These are phyloP conservation scores for Stemphylium beticola DNA, from an alignment of 2,329 filamentous ascomycete genomes.

Conservation along the genomic window DNA sequence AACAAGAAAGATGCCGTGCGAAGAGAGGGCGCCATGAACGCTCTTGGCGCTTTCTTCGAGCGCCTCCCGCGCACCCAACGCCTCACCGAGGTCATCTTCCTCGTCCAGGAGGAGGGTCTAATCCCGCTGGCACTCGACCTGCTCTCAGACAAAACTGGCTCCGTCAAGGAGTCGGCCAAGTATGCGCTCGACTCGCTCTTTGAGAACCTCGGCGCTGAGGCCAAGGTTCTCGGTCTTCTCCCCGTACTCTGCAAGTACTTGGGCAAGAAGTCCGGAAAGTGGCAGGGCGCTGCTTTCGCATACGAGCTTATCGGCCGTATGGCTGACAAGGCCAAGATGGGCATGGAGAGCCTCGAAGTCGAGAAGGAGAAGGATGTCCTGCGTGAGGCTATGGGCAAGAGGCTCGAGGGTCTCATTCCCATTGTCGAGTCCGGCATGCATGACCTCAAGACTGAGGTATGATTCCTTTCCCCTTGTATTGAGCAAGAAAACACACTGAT, in stretches of 20 bases:
- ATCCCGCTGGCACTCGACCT: constrained; percentile 79
- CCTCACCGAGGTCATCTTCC: constrained; percentile 78
- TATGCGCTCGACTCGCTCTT: constrained; percentile 94
- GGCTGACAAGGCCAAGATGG: constrained; percentile 92
- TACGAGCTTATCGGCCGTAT: constrained; percentile 86
- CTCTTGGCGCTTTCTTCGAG: constrained; percentile 92
- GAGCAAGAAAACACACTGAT: constrained; percentile 18
- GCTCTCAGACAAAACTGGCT: constrained; percentile 85
- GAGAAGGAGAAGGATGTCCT: constrained; percentile 88
- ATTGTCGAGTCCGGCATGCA: constrained; percentile 94
- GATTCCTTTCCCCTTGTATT: constrained; percentile 48
- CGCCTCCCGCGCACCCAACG: constrained; percentile 79
- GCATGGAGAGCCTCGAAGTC: constrained; percentile 81
- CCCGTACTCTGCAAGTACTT: constrained; percentile 79
- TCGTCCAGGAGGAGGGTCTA: constrained; percentile 79
- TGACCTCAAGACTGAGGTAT: constrained; percentile 81
- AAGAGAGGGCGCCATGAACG: constrained; percentile 92
- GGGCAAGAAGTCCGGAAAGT: constrained; percentile 85
- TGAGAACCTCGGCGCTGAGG: constrained; percentile 77
- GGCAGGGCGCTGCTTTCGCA: constrained; percentile 93
- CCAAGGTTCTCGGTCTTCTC: constrained; percentile 80
- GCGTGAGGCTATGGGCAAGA: constrained; percentile 86
- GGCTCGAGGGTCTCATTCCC: constrained; percentile 85
- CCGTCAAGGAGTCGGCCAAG: constrained; percentile 89
- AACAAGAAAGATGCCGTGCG: constrained; percentile 92